A percentile compares a stretch with the other conserved stretches of the same genome.
Conservation (phyloP, 1,284 basidiomycete genomes). For the Trichosporon sp. region DNA sequence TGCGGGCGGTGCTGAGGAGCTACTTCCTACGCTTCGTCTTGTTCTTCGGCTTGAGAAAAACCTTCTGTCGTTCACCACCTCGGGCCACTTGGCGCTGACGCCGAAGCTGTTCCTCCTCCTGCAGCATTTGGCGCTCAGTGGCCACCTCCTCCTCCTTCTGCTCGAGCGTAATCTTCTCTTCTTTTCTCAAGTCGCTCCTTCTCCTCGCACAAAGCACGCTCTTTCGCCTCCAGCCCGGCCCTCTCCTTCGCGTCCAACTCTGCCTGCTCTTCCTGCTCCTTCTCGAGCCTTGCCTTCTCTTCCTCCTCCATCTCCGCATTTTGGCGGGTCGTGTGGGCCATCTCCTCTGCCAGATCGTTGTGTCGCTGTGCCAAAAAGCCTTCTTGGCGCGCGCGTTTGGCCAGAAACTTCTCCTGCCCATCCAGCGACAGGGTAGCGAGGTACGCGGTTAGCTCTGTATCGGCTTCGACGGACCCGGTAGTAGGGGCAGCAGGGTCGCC, state of each 20-base stretch:
- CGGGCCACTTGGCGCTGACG: neutral
- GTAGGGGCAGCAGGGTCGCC: too few species aligned
- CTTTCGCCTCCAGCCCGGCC: too few species aligned
- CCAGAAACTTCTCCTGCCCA: too few species aligned
- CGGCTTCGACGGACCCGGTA: too few species aligned
- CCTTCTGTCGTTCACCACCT: neutral
- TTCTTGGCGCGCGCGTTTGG: too few species aligned
- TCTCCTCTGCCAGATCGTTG: neutral
- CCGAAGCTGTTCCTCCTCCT: neutral
- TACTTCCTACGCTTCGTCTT: neutral
- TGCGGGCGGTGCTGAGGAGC: too few species aligned
- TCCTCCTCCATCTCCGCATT: neutral
- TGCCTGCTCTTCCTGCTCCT: neutral
- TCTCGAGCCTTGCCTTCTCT: neutral
- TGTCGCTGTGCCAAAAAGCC: too few species aligned
- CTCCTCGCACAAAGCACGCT: too few species aligned
- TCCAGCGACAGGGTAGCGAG: too few species aligned
- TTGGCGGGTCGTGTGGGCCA: neutral
- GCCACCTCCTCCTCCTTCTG: neutral
- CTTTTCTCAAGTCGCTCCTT: neutral
- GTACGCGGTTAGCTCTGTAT: too few species aligned
- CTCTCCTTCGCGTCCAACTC: neutral
- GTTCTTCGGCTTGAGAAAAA: neutral
- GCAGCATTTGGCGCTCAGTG: neutral
- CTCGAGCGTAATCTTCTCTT: neutral